phyloP scores from a whole-genome alignment of 2,329 filamentous ascomycete species.

The Microsporum audouinii region DNA sequence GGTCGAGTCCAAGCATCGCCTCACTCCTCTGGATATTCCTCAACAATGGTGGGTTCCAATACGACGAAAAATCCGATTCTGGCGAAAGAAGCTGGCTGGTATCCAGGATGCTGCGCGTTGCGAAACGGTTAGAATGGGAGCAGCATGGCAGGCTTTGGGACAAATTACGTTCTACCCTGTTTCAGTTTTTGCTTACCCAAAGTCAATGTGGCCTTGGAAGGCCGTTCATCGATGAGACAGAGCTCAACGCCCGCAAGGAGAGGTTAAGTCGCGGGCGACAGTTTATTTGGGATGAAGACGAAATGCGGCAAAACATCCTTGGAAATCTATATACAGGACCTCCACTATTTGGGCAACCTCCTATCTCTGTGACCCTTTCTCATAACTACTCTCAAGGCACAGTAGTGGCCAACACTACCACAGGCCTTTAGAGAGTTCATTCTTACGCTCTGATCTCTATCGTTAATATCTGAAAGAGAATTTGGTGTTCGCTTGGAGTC shows the following conservation, averaged over 20 bases:
- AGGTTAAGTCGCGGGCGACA: constrained; percentile 10
- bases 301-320: constrained; percentile 21
- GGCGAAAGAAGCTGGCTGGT: constrained; percentile 25
- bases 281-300: constrained; percentile 22
- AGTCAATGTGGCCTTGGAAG: constrained; percentile 23
- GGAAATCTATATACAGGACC: constrained; percentile 14
- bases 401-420: background rate
- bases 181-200: constrained; percentile 21
- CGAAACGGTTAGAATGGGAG: constrained; percentile 24
- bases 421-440: background rate
- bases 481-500: background rate
- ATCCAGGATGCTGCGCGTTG: constrained; percentile 23
- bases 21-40: constrained; percentile 24
- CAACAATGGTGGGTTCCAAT: constrained; percentile 21
- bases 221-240: constrained; percentile 15
- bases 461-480: background rate
- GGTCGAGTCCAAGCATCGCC: constrained; percentile 21
- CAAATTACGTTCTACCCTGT: constrained; percentile 18
- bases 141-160: constrained; percentile 21
- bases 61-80: constrained; percentile 15
- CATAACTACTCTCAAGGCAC: background rate
- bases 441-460: background rate
- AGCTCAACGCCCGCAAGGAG: constrained; percentile 18
- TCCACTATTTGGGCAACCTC: constrained; percentile 5
- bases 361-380: background rate